Evolutionary conservation across 164 flowering plant species (phyloP).

Genomic region (Chloranthus sessilifolius): DNA sequence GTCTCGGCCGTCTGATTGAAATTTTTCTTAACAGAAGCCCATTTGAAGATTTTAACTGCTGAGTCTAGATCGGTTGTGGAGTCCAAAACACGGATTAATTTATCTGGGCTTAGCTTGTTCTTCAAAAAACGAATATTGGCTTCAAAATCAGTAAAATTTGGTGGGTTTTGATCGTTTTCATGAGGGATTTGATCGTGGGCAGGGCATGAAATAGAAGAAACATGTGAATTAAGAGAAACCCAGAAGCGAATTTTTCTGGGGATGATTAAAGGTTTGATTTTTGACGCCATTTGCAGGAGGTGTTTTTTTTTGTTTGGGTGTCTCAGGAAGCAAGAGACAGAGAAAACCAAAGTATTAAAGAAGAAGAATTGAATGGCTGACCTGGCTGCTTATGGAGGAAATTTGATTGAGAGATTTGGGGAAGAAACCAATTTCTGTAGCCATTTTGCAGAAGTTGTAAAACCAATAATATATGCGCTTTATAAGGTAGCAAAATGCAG

Average conservation of each 20-base stretch:
- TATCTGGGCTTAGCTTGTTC: slow-evolving; percentile 36
- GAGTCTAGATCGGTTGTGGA: slow-evolving; percentile 34
- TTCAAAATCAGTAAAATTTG: slow-evolving; percentile 21
- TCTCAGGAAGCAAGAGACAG: not conserved
- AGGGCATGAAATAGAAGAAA: slow-evolving; percentile 42
- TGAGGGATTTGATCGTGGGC: slow-evolving; percentile 13
- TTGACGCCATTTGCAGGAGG: not conserved
- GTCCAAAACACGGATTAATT: slow-evolving; percentile 39
- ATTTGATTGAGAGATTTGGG: not conserved
- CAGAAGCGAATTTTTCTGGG: not conserved
- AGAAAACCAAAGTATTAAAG: not conserved
- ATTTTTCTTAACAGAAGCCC: slow-evolving; percentile 47
- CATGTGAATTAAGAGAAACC: not conserved
- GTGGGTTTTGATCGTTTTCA: slow-evolving; percentile 21
- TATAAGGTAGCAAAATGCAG: too few relatives aligned
- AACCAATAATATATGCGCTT: too few relatives aligned
- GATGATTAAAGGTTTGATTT: not conserved
- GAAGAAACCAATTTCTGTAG: slow-evolving; percentile 4
- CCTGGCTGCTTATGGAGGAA: not conserved
- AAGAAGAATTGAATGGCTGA: not conserved
- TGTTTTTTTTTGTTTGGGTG: not conserved
- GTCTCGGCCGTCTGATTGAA: slow-evolving; percentile 41
- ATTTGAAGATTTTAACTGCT: slow-evolving; percentile 53
- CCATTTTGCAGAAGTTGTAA: too few relatives aligned
- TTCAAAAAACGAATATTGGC: slow-evolving; percentile 31